phyloP scores from a whole-genome alignment of 1,284 basidiomycete genomes.

The Fomitopsis pinicola region DNA sequence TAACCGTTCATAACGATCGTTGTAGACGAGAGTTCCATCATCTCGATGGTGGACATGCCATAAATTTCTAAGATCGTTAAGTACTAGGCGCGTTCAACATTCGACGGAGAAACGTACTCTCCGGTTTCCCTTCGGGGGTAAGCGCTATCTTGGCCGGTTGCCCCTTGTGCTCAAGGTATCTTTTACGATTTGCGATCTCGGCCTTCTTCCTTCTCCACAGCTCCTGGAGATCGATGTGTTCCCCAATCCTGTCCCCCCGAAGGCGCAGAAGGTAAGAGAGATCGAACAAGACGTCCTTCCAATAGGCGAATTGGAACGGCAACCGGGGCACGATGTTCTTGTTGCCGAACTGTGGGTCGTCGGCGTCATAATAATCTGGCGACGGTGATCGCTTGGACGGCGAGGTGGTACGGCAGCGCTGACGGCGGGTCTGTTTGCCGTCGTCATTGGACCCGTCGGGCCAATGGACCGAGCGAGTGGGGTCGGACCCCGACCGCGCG shows the following conservation, averaged over 20 bases:
- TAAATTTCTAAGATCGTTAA: conserved; percentile 37
- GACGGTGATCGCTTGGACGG: neutral
- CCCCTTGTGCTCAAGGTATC: neutral
- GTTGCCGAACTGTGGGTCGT: conserved; percentile 6
- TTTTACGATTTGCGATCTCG: neutral
- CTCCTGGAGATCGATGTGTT: conserved; percentile 31
- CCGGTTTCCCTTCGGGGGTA: neutral
- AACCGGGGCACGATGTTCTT: conserved; percentile 1
- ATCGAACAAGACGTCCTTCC: conserved; percentile 15
- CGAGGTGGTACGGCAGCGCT: neutral
- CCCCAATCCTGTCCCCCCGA: conserved; percentile 21
- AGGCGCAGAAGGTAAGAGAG: conserved; percentile 18
- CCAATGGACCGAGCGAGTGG: neutral
- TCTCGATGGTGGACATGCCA: conserved; percentile 41
- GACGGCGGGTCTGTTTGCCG: conserved; percentile 8
- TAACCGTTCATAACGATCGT: conserved; percentile 45
- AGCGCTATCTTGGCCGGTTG: neutral
- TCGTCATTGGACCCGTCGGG: neutral
- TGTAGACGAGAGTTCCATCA: conserved; percentile 41
- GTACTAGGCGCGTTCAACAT: neutral
- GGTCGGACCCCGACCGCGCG: neutral
- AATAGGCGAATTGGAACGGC: conserved; percentile 17
- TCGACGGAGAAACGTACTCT: neutral
- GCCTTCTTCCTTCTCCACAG: conserved; percentile 30
- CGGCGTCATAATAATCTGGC: neutral